Conservation (phyloP, 75 land plant species). For the Selaginella tamariscina region DNA sequence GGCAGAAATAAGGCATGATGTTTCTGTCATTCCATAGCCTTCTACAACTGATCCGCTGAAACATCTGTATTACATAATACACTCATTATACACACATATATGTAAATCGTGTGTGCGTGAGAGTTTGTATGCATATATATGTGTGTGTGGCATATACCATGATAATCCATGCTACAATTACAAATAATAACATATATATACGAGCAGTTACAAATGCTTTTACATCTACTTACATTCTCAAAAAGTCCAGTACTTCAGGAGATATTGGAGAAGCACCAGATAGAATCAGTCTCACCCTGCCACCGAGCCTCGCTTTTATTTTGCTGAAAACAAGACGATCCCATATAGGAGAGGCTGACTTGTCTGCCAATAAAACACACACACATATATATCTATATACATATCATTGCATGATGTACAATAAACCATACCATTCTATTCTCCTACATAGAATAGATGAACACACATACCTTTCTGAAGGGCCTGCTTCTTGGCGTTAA, state of each 20-base stretch:
- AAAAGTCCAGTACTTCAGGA: constrained; percentile 85
- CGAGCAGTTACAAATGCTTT: too few relatives aligned
- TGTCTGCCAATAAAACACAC: constrained; percentile 16
- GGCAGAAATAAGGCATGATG: constrained; percentile 64
- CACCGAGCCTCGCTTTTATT: constrained; percentile 81
- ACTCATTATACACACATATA: too few relatives aligned
- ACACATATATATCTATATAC: too few relatives aligned
- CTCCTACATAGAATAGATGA: too few relatives aligned
- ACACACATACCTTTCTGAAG: constrained; percentile 72
- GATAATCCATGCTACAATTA: too few relatives aligned
- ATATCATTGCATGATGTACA: too few relatives aligned
- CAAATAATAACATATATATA: too few relatives aligned
- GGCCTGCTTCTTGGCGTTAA: constrained; percentile 89
- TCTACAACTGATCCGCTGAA: constrained; percentile 75
- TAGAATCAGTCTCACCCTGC: constrained; percentile 62
- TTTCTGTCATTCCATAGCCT: constrained; percentile 99
- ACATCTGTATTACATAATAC: too few relatives aligned
- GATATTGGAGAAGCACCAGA: constrained; percentile 99
- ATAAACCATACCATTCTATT: too few relatives aligned
- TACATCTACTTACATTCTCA: constrained; percentile 58
- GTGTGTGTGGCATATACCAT: too few relatives aligned
- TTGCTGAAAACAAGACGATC: constrained; percentile 92
- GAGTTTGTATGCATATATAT: too few relatives aligned
- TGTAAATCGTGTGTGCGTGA: too few relatives aligned
- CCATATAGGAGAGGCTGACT: constrained; percentile 90